Evolutionary conservation across 768 basidiomycete genomes (phyloP), one percentile per base, ranked within the genome.

Genomic region (Rhizopogon vulgaris): DNA sequence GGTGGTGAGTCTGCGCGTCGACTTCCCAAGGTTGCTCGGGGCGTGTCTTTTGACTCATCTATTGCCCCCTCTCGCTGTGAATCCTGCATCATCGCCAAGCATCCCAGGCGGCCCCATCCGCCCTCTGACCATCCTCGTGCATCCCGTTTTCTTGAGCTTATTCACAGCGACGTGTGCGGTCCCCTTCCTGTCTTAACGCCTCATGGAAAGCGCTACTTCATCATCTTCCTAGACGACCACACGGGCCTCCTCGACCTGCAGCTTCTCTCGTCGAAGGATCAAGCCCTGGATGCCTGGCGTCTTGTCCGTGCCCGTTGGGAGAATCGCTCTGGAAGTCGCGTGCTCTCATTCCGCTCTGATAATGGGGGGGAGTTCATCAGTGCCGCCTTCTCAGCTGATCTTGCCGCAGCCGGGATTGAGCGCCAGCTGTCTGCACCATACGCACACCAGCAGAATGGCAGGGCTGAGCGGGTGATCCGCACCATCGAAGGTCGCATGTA

Each of bases 161-260:
- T n/a, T 9, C 28, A 28, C 28, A 8, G 1, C 9, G 7, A 8
- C 2, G 28, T 28, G 0, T 64, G 58, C 43, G 64, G 63, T 1
- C 64, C 62, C 1, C 65, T 57, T 22, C 59, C 58, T 0, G 43
- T 56, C 10, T 52, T 24, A 0, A 56, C 62, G 1, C 56, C 58
- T 2, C 51, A 59, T 6, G 54, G 52, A 1, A 48, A 59, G 17
- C 17, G 36, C 30, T 50, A 58, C 46, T 60, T 53, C 46, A 25
- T 52, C 3, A 36, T 43, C 14, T 52, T 58, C 41, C 52, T 55
- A 6, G 57, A 60, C 36, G 57, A 60, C 38, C n/a, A 51, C 32
- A 34, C 41, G 8, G 22, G 43, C 14, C 47, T 67, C 63, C 0
- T 64, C 67, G 12, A n/a, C 25, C 10, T 40, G 8, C 22, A 40